A percentile compares a stretch with the other conserved stretches of the same genome.
Evolutionary conservation across 2,329 filamentous ascomycete species (phyloP).

Genomic region (Penicillium sp.): DNA sequence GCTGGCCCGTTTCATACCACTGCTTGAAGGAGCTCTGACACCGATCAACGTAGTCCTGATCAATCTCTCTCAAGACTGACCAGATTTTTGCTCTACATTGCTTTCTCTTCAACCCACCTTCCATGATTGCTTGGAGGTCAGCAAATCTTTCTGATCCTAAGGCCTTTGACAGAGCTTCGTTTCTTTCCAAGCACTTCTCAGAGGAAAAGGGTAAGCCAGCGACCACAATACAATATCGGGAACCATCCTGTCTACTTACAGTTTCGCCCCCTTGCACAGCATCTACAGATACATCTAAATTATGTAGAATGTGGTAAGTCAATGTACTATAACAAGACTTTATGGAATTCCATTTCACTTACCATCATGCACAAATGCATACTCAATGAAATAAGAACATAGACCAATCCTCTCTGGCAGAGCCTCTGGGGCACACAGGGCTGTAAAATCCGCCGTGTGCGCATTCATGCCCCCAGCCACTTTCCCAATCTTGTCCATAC

Average conservation of each 20-base stretch:
- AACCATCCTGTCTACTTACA: too few relatives aligned
- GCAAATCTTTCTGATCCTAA: not conserved
- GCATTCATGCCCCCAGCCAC: conserved; percentile 5
- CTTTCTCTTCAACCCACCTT: not conserved
- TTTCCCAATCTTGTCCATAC: not conserved
- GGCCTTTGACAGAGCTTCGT: not conserved
- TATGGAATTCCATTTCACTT: not conserved
- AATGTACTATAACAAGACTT: not conserved
- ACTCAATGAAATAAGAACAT: conserved; percentile 5
- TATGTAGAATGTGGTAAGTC: not conserved
- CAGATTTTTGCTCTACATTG: not conserved
- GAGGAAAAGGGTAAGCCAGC: too few relatives aligned
- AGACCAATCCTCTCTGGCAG: conserved; percentile 3
- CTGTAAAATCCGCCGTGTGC: not conserved
- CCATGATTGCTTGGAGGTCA: not conserved
- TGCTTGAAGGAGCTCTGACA: not conserved
- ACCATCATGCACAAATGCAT: conserved; percentile 10
- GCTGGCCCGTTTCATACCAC: not conserved
- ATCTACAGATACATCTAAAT: not conserved
- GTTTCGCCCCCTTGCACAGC: not conserved
- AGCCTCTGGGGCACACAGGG: conserved; percentile 1
- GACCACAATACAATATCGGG: too few relatives aligned
- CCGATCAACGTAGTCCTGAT: not conserved
- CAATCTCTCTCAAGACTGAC: not conserved
- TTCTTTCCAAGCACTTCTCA: not conserved